A percentile compares a stretch with the other conserved stretches of the same genome.
Evolutionary conservation across 169 alveolate species (phyloP).

Genomic region (Plasmodium berghei): DNA sequence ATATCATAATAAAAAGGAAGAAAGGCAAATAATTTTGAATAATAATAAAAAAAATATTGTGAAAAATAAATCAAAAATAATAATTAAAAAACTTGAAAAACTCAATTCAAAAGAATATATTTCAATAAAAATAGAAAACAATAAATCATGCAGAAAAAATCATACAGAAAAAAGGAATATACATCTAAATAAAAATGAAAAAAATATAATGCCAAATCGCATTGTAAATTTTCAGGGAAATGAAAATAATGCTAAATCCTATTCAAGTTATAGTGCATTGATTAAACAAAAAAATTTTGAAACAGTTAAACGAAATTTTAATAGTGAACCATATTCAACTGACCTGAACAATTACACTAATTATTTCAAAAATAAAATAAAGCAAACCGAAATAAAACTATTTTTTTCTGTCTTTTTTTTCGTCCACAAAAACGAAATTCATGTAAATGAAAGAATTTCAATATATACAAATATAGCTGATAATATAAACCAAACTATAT

Average conservation of each 20-base stretch:
- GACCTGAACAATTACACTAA: background rate
- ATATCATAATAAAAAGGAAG: background rate
- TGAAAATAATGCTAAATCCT: background rate
- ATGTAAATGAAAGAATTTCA: conserved; percentile 11
- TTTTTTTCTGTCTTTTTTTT: conserved; percentile 21
- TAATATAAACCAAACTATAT: conserved; percentile 23
- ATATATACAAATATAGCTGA: conserved; percentile 25
- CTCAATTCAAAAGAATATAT: conserved; percentile 27
- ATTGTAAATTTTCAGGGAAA: background rate
- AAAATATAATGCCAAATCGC: background rate
- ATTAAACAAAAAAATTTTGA: background rate
- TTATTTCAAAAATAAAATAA: background rate
- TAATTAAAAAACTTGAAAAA: conserved; percentile 1
- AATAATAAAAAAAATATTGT: background rate
- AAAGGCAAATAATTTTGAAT: background rate
- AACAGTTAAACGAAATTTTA: background rate
- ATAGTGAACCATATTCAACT: background rate
- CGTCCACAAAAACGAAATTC: conserved; percentile 6
- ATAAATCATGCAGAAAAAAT: background rate
- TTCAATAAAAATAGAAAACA: conserved; percentile 25
- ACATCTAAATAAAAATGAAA: background rate
- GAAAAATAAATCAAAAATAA: conserved; percentile 2
- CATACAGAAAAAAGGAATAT: background rate
- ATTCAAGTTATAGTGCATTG: background rate
- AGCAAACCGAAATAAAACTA: background rate